Evolutionary conservation across 2,329 filamentous ascomycete species (phyloP).

Genomic region (Talaromyces sp.): DNA sequence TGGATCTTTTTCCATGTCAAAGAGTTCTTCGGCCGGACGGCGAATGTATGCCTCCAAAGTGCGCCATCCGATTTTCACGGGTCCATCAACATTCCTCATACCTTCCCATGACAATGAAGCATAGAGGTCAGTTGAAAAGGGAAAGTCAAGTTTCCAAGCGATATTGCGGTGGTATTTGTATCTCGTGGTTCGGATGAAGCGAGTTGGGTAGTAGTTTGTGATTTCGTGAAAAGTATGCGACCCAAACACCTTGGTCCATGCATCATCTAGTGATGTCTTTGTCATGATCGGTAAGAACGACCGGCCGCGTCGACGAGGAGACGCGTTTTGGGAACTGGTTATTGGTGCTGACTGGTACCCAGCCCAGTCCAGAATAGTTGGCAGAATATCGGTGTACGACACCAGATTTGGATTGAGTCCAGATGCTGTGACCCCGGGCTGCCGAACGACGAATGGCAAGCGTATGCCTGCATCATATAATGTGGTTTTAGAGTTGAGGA

Average conservation of each 20-base stretch:
- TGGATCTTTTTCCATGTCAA: slow-evolving; percentile 43
- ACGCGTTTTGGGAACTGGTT: not conserved
- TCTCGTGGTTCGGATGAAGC: slow-evolving; percentile 37
- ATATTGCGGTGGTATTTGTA: slow-evolving; percentile 51
- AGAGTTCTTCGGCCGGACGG: slow-evolving; percentile 43
- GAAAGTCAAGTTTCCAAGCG: slow-evolving; percentile 46
- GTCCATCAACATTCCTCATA: slow-evolving; percentile 32
- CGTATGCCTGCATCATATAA: slow-evolving; percentile 45
- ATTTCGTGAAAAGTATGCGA: slow-evolving; percentile 51
- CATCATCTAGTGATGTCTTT: slow-evolving; percentile 11
- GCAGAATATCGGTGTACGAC: slow-evolving; percentile 44
- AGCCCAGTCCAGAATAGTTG: slow-evolving; percentile 42
- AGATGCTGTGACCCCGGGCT: slow-evolving; percentile 21
- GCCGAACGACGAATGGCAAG: slow-evolving; percentile 39
- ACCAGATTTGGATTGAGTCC: slow-evolving; percentile 41
- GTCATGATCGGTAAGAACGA: slow-evolving; percentile 39
- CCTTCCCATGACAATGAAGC: slow-evolving; percentile 41
- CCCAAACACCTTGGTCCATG: slow-evolving; percentile 40
- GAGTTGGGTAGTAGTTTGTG: slow-evolving; percentile 48
- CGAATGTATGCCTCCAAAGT: slow-evolving; percentile 40
- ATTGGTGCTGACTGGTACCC: slow-evolving; percentile 13
- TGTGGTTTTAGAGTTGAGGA: slow-evolving; percentile 50
- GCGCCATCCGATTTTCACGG: slow-evolving; percentile 37
- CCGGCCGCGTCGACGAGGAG: slow-evolving; percentile 22
- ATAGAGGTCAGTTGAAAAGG: slow-evolving; percentile 46